Evolutionary conservation across 2,329 filamentous ascomycete genomes (phyloP).

Genomic region (Juglanconis sp.): DNA sequence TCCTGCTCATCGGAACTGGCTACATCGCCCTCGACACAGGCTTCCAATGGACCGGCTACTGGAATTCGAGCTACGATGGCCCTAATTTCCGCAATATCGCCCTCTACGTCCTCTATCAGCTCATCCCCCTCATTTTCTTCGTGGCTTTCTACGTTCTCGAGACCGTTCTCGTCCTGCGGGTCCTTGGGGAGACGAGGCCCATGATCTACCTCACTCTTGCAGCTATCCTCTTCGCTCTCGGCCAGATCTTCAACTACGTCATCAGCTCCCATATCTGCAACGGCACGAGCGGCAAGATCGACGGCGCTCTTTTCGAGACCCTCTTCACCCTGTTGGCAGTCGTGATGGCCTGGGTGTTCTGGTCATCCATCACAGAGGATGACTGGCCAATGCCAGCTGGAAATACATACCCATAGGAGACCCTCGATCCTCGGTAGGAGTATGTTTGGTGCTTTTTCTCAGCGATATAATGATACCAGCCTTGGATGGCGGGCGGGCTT

Average conservation of each 20-base stretch:
- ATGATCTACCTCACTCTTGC: slow-evolving; percentile 82
- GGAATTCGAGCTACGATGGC: slow-evolving; percentile 55
- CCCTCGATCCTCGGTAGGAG: background rate
- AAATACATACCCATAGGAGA: slow-evolving; percentile 24
- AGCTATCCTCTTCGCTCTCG: slow-evolving; percentile 79
- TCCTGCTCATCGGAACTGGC: slow-evolving; percentile 83
- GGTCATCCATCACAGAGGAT: slow-evolving; percentile 98
- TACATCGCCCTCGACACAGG: slow-evolving; percentile 96
- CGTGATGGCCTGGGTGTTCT: slow-evolving; percentile 86
- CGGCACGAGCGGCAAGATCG: slow-evolving; percentile 79
- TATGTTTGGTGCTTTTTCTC: background rate
- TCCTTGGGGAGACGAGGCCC: slow-evolving; percentile 86
- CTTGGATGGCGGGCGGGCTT: slow-evolving; percentile 5
- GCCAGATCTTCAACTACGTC: slow-evolving; percentile 94
- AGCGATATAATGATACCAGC: slow-evolving; percentile 14
- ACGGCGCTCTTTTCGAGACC: slow-evolving; percentile 89
- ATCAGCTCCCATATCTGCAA: slow-evolving; percentile 88
- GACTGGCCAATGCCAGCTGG: slow-evolving; percentile 74
- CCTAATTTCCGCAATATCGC: slow-evolving; percentile 65
- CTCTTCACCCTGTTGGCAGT: slow-evolving; percentile 87
- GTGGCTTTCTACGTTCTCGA: slow-evolving; percentile 84
- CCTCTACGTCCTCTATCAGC: slow-evolving; percentile 90
- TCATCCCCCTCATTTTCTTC: slow-evolving; percentile 85
- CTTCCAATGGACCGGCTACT: slow-evolving; percentile 79
- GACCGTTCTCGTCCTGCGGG: slow-evolving; percentile 73